Evolutionary conservation across 371 early-diverging fungal species (phyloP), one percentile per base, ranked within the genome.

Genomic region (Chytridiales sp.): DNA sequence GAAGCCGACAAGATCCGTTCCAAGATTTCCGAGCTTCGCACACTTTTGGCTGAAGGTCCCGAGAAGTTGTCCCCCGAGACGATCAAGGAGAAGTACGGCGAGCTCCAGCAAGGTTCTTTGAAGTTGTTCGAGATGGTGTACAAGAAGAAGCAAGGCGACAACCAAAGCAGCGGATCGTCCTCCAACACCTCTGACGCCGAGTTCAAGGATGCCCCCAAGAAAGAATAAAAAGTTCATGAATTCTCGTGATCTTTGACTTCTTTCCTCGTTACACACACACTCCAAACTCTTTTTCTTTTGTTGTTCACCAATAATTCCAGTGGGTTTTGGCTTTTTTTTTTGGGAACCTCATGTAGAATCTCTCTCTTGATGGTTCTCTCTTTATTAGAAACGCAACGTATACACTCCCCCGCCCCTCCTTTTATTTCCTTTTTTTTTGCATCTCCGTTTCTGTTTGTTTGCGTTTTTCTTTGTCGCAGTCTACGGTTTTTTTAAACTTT

Each of bases 51-150:
- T 47, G 82, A 90, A 74, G 86, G 83, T 8, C 80, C 85, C 29
- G 81, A 86, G 15, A 85, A 82, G 22, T 84, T 85, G 50, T 77
- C 68, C n/a, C 70, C 87, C 38, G 93, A 92, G 58, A 83, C 85
- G 2, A 79, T 94, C 61, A 88, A 87, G 79, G 74, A 77, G 52
- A 89, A 90, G 68, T 80, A 86, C 43, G 83, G 84, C 50, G 90
- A 89, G 24, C 73, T 97, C 66, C 94, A 97, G 78, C 85, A 87
- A 64, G 87, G 85, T 29, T 84, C 87, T 58, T 74, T 96, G 61
- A 96, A 96, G 80, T 80, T 98, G 54, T 97, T 97, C 67, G 94
- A 97, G 80, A 85, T 90, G 86, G 94, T 93, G 24, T 97, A 98
- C 85, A 92, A 96, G 87, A 85, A 87, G 73, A 74, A 66, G 58